Conservation (phyloP, 2,329 filamentous ascomycete species). For the Alternaria triticina region DNA sequence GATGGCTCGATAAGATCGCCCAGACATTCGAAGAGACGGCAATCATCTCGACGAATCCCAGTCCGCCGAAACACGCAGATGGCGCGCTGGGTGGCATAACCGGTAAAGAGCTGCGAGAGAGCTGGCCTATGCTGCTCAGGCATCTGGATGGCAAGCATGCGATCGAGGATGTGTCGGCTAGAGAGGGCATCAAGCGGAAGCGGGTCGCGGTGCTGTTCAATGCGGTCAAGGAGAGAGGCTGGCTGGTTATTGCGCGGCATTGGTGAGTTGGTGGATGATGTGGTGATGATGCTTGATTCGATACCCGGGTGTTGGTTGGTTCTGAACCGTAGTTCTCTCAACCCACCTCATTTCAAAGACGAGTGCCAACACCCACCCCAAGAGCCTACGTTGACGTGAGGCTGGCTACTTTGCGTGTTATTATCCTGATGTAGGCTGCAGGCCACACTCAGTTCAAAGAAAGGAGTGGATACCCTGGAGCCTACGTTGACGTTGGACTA, state of each 20-base stretch:
- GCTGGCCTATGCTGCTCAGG: conserved; percentile 77
- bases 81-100: conserved; percentile 24
- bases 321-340: not conserved
- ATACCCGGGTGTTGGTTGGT: not conserved
- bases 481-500: not conserved
- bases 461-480: not conserved
- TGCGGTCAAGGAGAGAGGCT: conserved; percentile 74
- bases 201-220: conserved; percentile 59
- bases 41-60: conserved; percentile 24
- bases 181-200: conserved; percentile 86
- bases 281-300: not conserved
- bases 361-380: not conserved
- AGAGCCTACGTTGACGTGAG: not conserved
- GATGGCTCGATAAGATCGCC: conserved; percentile 63
- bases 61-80: conserved; percentile 28
- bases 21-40: conserved; percentile 50
- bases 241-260: conserved; percentile 54
- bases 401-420: not conserved
- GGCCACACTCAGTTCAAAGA: not conserved
- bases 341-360: not conserved
- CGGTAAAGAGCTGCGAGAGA: conserved; percentile 58
- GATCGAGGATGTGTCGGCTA: conserved; percentile 83
- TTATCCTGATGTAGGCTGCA: not conserved
- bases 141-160: conserved; percentile 89
- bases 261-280: conserved; percentile 32